Evolutionary conservation across 1,284 basidiomycete genomes (phyloP), one percentile per base, ranked within the genome.

Genomic region (Calocybe gambosa): DNA sequence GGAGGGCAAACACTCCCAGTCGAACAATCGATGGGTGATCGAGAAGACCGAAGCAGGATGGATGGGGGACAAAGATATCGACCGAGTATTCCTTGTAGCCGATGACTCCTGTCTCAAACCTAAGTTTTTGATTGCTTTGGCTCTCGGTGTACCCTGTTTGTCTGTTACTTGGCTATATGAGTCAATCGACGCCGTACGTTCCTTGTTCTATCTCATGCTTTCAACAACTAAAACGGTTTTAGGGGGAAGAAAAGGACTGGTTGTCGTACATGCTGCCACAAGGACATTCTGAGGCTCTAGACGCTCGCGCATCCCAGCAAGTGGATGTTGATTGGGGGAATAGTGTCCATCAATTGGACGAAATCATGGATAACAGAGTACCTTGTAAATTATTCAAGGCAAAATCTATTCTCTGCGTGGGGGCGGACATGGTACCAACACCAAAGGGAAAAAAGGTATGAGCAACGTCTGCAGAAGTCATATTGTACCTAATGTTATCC

Each of bases 131-230:
- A 74, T 85, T 4, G 89, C 91, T 5, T 73, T 95, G 23, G 89
- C 87, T 0, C 68, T 92, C 21, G 92, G 92, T 5, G 81, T 95
- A 40, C 93, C 92, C 0, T 91, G 89, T 55, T 58, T 95, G n/a
- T 76, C 75, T 0, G 62, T 74, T 3, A 65, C 73, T 2, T 93
- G 83, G 77, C 56, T 90, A 13, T 57, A 71, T 8, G 70, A 74
- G 19, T 70, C 69, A 23, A 60, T 71, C 28, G 52, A 58, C 12
- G 56, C 55, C 50, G 77, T 78, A 56, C 60, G 75, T 57, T 21
- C 36, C 48, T 33, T 37, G 5, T 38, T 16, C 1, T 34, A 21
- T 25, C 18, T 39, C 29, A 15, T 19, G 35, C 18, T n/a, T 36
- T 19, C 19, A 19, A 5, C 42, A 4, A 26, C 46, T 56, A n/a